Percentiles rank a stretch among this genome's conserved stretches.
Evolutionary conservation across 176 grass and related monocot genomes (phyloP).

Genomic region (Zizania latifolia): DNA sequence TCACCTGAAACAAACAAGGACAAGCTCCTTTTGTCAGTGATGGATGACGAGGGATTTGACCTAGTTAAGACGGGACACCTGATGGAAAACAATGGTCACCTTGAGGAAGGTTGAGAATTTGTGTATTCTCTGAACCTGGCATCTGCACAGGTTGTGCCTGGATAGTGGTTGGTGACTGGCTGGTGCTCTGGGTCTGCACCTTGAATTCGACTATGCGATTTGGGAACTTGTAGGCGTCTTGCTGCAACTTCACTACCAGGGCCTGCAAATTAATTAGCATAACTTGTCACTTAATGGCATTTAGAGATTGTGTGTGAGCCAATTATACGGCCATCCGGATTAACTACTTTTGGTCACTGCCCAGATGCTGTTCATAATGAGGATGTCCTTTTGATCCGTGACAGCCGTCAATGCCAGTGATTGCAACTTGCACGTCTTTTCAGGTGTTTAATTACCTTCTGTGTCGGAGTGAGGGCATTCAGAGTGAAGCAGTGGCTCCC

Average conservation of each 20-base stretch:
- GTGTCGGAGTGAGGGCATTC: conserved; percentile 37
- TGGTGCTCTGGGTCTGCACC: conserved; percentile 31
- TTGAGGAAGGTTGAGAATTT: conserved; percentile 25
- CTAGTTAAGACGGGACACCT: not conserved
- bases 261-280: conserved; percentile 23
- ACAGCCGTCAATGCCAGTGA: not conserved
- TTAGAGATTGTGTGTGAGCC: not conserved
- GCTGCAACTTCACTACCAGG: conserved; percentile 55
- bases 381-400: not conserved
- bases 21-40: not conserved
- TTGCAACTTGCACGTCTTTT: not conserved
- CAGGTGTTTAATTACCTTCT: conserved; percentile 37
- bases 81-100: not conserved
- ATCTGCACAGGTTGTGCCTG: not conserved
- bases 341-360: not conserved
- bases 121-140: conserved; percentile 10
- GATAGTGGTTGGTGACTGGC: not conserved
- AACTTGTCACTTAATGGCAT: not conserved
- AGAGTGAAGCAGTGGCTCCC: conserved; percentile 45
- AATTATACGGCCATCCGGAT: not conserved
- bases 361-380: not conserved
- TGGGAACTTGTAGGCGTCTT: conserved; percentile 66
- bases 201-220: conserved; percentile 52
- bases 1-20: conserved; percentile 23
- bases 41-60: not conserved